A percentile compares a stretch with the other conserved stretches of the same genome.
These are phyloP conservation scores for Aspergillus ellipticus DNA, from an alignment of 495 filamentous ascomycete genomes.

Conservation along the genomic window DNA sequence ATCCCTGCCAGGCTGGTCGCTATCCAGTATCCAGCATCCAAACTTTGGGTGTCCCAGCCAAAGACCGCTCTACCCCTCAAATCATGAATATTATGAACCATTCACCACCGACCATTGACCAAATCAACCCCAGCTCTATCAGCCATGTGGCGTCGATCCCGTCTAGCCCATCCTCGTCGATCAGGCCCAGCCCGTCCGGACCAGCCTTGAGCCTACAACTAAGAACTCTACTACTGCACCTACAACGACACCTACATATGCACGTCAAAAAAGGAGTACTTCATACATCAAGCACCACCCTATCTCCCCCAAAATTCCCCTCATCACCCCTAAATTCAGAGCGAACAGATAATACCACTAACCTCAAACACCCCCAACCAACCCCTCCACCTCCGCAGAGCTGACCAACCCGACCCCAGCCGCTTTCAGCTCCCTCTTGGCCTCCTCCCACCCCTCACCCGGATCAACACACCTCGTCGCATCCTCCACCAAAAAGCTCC, in stretches of 20 bases:
- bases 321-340: slow-evolving; percentile 51
- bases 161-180: background rate
- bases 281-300: slow-evolving; percentile 8
- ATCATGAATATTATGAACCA: too few species aligned
- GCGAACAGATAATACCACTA: too few species aligned
- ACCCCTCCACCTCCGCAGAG: slow-evolving; percentile 39
- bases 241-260: background rate
- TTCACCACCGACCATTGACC: background rate
- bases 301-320: slow-evolving; percentile 47
- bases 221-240: background rate
- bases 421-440: slow-evolving; percentile 52
- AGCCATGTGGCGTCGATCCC: slow-evolving; percentile 13
- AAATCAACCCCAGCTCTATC: background rate
- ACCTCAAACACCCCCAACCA: too few species aligned
- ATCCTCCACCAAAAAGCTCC: slow-evolving; percentile 73
- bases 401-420: slow-evolving; percentile 51
- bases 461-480: slow-evolving; percentile 67
- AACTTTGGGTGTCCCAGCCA: too few species aligned
- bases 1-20: background rate
- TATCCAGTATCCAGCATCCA: background rate
- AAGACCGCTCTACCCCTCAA: too few species aligned
- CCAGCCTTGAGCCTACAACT: too few species aligned
- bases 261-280: background rate
- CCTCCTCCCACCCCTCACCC: slow-evolving; percentile 50
- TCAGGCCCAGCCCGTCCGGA: background rate